Evolutionary conservation across 75 land plant genomes (phyloP), one percentile per base, ranked within the genome.

Genomic region (Cupressus sempervirens): DNA sequence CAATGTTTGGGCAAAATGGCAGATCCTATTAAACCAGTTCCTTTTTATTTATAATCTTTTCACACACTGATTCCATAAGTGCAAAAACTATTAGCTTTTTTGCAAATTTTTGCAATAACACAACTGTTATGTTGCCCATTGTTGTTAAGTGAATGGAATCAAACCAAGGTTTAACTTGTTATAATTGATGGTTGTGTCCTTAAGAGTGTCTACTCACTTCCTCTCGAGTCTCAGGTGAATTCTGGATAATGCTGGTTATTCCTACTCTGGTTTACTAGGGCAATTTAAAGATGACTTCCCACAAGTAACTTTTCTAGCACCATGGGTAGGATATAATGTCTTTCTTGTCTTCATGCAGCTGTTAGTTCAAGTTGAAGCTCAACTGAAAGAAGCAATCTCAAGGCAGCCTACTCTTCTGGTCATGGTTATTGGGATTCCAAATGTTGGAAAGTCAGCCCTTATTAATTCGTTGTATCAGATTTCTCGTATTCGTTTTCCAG

Each of bases 371-470:
- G 93, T 91, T 48, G 91, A 94, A 87, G 50, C 86, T 45, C 90
- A 90, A 86, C 72, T 94, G 68, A 93, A 87, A 83, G 94, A 93
- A 54, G 90, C 74, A 67, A 90, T 97, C 46, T 88, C 89, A 13
- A 97, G 90, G 89, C 93, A 96, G 62, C 98, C 99, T 43, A 97
- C 99, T 45, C 92, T 97, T 38, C 88, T 97, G 86, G 95, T 96
- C 43, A 96, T 97, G 98, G 98, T 97, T 13, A 93, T 96, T 82
- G 99, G 99, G 72, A 94, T 97, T 84, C 99, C 99, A 9, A 97
- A 97, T 91, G 98, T 97, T 85, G 99, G 99, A 52, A 97, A 97
- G 86, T 97, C 99, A 45, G 96, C 93, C 84, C 90, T 97, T 77
- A 96, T 95, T 56, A 97, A 97, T 84, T 91, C 94, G 23, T 88